Conservation (phyloP, 768 basidiomycete genomes). For the Tremella fuciformis region DNA sequence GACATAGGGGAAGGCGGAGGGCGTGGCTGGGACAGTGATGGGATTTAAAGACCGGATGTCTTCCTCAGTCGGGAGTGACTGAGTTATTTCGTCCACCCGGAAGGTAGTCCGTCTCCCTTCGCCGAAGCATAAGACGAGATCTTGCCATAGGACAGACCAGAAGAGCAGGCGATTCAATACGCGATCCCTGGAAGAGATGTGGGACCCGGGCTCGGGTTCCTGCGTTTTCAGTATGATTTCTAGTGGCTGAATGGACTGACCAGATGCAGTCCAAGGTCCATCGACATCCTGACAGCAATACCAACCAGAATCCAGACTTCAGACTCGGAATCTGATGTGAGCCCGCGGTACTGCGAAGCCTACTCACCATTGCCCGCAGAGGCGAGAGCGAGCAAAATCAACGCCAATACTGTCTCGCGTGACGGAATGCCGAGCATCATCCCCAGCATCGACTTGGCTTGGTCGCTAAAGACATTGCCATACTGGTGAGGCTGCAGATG, state of each 20-base stretch:
- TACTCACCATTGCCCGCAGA: constrained; percentile 35
- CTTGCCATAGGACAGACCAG: constrained; percentile 34
- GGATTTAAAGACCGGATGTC: constrained; percentile 15
- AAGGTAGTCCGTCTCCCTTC: constrained; percentile 32
- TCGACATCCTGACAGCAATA: constrained; percentile 34
- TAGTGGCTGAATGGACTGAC: constrained; percentile 10
- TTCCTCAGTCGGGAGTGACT: constrained; percentile 20
- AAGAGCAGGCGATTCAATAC: constrained; percentile 26
- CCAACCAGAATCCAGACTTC: constrained; percentile 35
- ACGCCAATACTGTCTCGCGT: constrained; percentile 22
- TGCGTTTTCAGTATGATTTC: constrained; percentile 4
- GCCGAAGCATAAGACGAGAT: constrained; percentile 30
- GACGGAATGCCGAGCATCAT: constrained; percentile 34
- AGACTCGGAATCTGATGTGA: constrained; percentile 28
- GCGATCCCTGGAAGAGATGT: constrained; percentile 19
- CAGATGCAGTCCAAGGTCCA: constrained; percentile 37
- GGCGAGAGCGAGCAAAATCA: constrained; percentile 24
- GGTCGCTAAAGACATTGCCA: constrained; percentile 30
- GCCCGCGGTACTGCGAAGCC: too few relatives aligned
- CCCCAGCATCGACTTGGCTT: constrained; percentile 35
- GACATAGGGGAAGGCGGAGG: constrained; percentile 27
- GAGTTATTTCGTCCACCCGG: constrained; percentile 33
- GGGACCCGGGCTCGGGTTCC: constrained; percentile 20
- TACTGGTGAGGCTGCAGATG: constrained; percentile 19
- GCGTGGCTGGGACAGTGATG: background rate